Percentiles rank a stretch among this genome's conserved stretches.
These are phyloP conservation scores for Pyracantha coccinea DNA, from an alignment of 331 rosid genomes.

Conservation along the genomic window DNA sequence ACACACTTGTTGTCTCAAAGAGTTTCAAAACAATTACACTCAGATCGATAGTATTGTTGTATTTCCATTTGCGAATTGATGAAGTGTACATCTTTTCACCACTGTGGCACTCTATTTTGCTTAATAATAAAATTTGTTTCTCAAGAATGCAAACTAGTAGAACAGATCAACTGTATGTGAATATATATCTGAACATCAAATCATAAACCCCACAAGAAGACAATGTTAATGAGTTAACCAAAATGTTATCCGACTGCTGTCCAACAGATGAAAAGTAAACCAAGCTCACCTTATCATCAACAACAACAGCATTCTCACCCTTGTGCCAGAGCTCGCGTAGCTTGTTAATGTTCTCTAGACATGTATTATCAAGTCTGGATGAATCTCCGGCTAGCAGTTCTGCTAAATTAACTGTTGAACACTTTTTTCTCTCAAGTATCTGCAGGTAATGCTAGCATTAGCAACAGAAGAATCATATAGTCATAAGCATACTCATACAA, in stretches of 20 bases:
- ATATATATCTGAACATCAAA: neutral
- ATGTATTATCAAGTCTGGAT: slow-evolving; percentile 18
- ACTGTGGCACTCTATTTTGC: neutral
- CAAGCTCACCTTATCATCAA: slow-evolving; percentile 50
- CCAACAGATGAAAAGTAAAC: neutral
- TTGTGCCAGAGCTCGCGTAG: slow-evolving; percentile 39
- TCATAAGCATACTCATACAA: neutral
- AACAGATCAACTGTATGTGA: neutral
- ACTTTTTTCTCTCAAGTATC: slow-evolving; percentile 23
- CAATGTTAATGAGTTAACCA: neutral
- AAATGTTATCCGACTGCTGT: neutral
- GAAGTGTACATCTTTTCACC: neutral
- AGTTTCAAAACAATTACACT: neutral
- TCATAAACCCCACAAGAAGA: neutral
- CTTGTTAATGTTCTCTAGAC: slow-evolving; percentile 41
- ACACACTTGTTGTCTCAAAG: neutral
- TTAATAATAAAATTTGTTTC: neutral
- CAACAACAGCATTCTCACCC: slow-evolving; percentile 43
- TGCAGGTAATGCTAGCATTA: slow-evolving; percentile 19
- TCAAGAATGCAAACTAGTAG: neutral
- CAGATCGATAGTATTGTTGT: neutral
- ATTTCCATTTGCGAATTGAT: neutral
- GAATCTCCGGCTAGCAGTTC: slow-evolving; percentile 24
- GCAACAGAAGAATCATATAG: neutral
- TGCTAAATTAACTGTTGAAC: slow-evolving; percentile 23